Evolutionary conservation across 106 monocot genomes (phyloP), one percentile per base, ranked within the genome.

Genomic region (Acanthochlamys bracteata): DNA sequence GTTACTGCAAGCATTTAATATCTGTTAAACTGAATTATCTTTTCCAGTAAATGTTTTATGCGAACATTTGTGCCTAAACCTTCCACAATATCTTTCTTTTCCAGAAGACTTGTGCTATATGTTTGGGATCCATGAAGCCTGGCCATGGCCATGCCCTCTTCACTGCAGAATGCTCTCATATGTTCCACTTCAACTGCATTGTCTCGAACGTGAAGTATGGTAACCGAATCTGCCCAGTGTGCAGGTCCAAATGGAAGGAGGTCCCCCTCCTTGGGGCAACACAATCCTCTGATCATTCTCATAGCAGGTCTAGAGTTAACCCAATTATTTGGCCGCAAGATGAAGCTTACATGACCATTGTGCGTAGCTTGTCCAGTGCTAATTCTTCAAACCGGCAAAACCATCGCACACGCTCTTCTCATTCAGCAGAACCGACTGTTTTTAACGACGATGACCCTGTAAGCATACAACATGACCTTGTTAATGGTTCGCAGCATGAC

Each of bases 371-470:
- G 11, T 84, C 79, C 12, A 76, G 71, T 26, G 23, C 60, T 11
- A 69, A 63, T 61, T 81, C 78, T 26, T 57, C 72, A 20, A 72
- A 71, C 65, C 59, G 71, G 24, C 89, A 47, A 22, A 69, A 47
- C 11, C 60, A 27, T 15, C 66, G 63, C 10, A 2, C 71, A 6
- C 41, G 65, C 10, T n/a, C 79, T 46, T 80, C 66, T 15, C 79
- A 40, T 20, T 21, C 43, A 26, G 45, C 76, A 25, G 93, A 93
- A 33, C 82, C 82, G 24, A 55, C 25, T 51, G 26, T 41, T 21
- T 90, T 81, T 53, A 65, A 90, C 64, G 94, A 94, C 60, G 94
- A 94, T 27, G 94, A 94, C 63, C 77, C 86, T 17, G 41, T 90
- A 41, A 74, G 63, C 20, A 43, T 65, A 2, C 46, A 66, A 20